These are phyloP conservation scores for Strombidium stylifer DNA, from an alignment of 73 alveolate species.

Conservation along the genomic window DNA sequence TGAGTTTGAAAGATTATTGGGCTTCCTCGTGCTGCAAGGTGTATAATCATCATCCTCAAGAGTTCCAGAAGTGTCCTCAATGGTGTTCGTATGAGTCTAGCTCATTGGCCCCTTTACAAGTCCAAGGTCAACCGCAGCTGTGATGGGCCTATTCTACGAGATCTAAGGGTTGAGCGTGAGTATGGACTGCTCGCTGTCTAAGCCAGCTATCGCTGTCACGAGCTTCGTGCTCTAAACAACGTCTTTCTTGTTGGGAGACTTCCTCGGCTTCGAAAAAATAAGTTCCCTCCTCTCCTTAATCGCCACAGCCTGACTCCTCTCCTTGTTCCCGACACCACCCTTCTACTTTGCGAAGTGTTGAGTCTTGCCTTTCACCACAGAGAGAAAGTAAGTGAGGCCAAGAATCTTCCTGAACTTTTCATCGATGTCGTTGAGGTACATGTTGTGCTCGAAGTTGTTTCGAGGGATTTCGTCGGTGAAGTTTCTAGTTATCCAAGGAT, in stretches of 20 bases:
- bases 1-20: too few relatives aligned
- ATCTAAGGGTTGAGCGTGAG: too few relatives aligned
- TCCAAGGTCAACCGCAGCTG: too few relatives aligned
- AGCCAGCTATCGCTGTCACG: too few relatives aligned
- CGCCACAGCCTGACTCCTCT: not conserved
- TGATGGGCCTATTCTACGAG: too few relatives aligned
- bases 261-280: conserved; percentile 9
- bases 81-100: too few relatives aligned
- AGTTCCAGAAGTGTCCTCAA: too few relatives aligned
- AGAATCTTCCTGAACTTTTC: conserved; percentile 27
- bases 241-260: conserved; percentile 4
- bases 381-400: conserved; percentile 9
- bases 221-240: not conserved
- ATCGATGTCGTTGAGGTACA: conserved; percentile 13
- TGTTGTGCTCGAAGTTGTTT: conserved; percentile 25
- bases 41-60: too few relatives aligned
- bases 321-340: not conserved
- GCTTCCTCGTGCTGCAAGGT: too few relatives aligned
- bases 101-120: too few relatives aligned
- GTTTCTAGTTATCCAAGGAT: conserved; percentile 65
- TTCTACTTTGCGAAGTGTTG: not conserved
- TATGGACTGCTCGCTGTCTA: too few relatives aligned
- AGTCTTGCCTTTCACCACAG: conserved; percentile 15
- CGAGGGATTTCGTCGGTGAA: conserved; percentile 24
- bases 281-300: not conserved